Evolutionary conservation across 345 rosid genomes (phyloP), one percentile per base, ranked within the genome.

Genomic region (Melaleuca alternifolia): DNA sequence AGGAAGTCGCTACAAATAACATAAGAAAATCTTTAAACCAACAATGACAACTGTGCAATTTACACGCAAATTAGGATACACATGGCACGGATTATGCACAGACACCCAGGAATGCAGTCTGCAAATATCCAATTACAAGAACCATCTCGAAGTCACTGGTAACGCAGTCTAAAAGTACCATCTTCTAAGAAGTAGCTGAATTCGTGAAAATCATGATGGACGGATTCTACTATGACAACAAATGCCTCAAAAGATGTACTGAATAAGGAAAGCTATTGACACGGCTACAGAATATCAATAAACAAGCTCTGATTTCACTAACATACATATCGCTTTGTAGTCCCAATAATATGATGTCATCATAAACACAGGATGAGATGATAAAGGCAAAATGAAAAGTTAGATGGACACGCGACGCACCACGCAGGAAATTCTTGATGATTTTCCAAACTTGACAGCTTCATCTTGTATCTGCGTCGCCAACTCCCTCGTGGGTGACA

Each of bases 401-500:
- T 44, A 84, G 71, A 82, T 20, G 59, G 56, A 82, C 41, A 61
- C 56, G 85, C n/a, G 51, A 88, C 95, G 82, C 92, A 97, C 99
- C 30, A 95, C 94, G 88, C 99, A 97, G 85, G 95, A 90, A 86
- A 97, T 92, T 93, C 96, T 94, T 46, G 99, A 95, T 3, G 99
- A 94, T 92, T 88, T 96, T 76, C 96, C 99, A 91, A 97, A 97
- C 87, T 97, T 97, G 87, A 91, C 92, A 85, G 98, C 99, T 91
- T 97, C 99, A 51, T 90, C 98, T 90, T 93, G 99, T 87, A 97
- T 97, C 87, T 97, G 99, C 30, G 98, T 94, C 20, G 99, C 99
- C 93, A 97, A 91, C 90, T 97, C 99, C 91, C 99, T 95, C 14
- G 99, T 97, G 54, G 99, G 99, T 76, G 99, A 95, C 91, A 97